Evolutionary conservation across 495 filamentous ascomycete genomes (phyloP).

Genomic region (Penicillium atrosanguineum): DNA sequence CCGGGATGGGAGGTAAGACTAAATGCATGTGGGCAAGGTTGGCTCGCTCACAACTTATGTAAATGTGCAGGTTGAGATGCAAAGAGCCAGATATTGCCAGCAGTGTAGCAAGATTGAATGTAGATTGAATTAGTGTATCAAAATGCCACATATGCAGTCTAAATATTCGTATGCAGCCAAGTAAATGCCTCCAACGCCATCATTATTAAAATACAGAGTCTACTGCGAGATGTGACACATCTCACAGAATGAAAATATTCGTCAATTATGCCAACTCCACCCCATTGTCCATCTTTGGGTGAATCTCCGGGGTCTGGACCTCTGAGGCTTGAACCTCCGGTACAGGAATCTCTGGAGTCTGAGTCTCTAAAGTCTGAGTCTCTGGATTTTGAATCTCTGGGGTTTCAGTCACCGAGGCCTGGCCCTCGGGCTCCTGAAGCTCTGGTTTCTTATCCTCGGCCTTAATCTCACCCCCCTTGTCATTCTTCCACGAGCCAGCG

Average conservation of each 20-base stretch:
- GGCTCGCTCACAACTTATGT: not conserved
- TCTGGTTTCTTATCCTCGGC: not conserved
- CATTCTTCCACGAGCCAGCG: conserved; percentile 30
- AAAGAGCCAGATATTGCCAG: not conserved
- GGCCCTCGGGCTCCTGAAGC: not conserved
- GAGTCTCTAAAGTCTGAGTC: too few species aligned
- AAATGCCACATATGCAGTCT: not conserved
- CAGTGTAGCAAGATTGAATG: not conserved
- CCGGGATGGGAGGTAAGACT: not conserved
- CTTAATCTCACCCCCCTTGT: conserved; percentile 4
- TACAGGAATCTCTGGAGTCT: too few species aligned
- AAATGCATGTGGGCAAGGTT: not conserved
- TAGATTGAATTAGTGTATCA: not conserved
- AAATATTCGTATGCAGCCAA: not conserved
- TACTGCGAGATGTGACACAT: too few species aligned
- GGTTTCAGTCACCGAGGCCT: too few species aligned
- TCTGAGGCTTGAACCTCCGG: too few species aligned
- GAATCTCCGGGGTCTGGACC: too few species aligned
- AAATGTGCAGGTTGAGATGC: not conserved
- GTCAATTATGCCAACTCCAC: not conserved
- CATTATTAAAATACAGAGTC: not conserved
- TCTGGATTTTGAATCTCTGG: too few species aligned
- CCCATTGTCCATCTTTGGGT: not conserved
- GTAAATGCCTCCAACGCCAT: not conserved
- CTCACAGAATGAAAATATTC: not conserved